A percentile compares a stretch with the other conserved stretches of the same genome.
phyloP scores from a whole-genome alignment of 495 filamentous ascomycete genomes.

The Pyronema omphalodes region DNA sequence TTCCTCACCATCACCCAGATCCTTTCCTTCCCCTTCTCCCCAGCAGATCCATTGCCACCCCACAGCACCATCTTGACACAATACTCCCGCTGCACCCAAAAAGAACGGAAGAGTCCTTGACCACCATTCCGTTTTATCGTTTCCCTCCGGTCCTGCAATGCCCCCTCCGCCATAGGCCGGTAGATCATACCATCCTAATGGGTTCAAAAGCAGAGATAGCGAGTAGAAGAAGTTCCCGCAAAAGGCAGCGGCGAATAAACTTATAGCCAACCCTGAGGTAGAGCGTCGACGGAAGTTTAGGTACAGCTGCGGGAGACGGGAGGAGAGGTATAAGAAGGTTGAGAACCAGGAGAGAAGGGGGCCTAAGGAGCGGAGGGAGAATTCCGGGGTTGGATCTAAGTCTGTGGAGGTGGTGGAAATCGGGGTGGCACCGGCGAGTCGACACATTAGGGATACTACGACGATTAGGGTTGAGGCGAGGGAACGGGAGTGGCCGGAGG shows the following conservation, averaged over 20 bases:
- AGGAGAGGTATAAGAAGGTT: conserved; percentile 47
- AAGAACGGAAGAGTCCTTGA: conserved; percentile 46
- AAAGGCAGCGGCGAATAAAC: conserved; percentile 54
- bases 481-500: neutral
- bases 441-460: conserved; percentile 13
- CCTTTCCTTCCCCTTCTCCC: conserved; percentile 26
- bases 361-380: conserved; percentile 25
- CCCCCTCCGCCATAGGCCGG: conserved; percentile 46
- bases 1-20: neutral
- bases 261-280: conserved; percentile 48
- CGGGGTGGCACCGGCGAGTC: conserved; percentile 14
- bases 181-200: conserved; percentile 45
- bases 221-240: conserved; percentile 59
- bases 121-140: conserved; percentile 39
- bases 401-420: conserved; percentile 7
- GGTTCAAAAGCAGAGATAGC: conserved; percentile 44
- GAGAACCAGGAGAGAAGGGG: conserved; percentile 46
- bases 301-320: conserved; percentile 52
- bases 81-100: conserved; percentile 50
- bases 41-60: conserved; percentile 47
- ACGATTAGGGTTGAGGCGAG: conserved; percentile 12
- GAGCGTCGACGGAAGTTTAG: conserved; percentile 49
- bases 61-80: conserved; percentile 45
- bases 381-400: conserved; percentile 26
- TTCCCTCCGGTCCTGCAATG: conserved; percentile 45